A percentile compares a stretch with the other conserved stretches of the same genome.
phyloP scores from a whole-genome alignment of 2,329 filamentous ascomycete species.

The Alternaria hordeiaustralica region DNA sequence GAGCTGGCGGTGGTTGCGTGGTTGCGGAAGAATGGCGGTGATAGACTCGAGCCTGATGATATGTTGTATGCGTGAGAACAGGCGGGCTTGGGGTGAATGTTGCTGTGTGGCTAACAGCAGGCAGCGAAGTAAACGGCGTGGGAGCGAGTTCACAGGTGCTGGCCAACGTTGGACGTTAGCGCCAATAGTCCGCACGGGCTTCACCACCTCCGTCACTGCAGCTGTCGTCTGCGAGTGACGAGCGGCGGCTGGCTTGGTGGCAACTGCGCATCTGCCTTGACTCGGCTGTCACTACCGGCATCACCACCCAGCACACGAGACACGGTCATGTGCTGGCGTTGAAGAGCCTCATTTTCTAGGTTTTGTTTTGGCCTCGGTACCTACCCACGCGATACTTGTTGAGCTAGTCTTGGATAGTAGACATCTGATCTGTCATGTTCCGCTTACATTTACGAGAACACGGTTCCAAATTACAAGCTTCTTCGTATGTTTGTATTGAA shows the following conservation, averaged over 20 bases:
- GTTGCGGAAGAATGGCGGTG: background rate
- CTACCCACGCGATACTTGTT: background rate
- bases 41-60: background rate
- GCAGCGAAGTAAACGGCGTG: conserved; percentile 14
- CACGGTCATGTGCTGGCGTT: background rate
- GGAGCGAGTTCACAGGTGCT: conserved; percentile 15
- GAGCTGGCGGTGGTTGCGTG: conserved; percentile 9
- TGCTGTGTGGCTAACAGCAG: conserved; percentile 7
- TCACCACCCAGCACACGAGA: background rate
- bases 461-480: background rate
- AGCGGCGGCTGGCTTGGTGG: conserved; percentile 5
- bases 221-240: conserved; percentile 2
- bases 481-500: background rate
- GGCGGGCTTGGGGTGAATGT: conserved; percentile 2
- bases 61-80: background rate
- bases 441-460: background rate
- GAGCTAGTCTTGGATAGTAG: background rate
- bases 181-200: conserved; percentile 16
- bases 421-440: background rate
- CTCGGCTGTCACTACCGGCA: background rate
- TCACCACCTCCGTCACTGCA: conserved; percentile 14
- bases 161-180: conserved; percentile 18
- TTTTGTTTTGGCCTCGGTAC: background rate
- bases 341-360: background rate
- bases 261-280: conserved; percentile 9